These are phyloP conservation scores for Neonectria punicea DNA, from an alignment of 2,329 filamentous ascomycete genomes.

Conservation along the genomic window DNA sequence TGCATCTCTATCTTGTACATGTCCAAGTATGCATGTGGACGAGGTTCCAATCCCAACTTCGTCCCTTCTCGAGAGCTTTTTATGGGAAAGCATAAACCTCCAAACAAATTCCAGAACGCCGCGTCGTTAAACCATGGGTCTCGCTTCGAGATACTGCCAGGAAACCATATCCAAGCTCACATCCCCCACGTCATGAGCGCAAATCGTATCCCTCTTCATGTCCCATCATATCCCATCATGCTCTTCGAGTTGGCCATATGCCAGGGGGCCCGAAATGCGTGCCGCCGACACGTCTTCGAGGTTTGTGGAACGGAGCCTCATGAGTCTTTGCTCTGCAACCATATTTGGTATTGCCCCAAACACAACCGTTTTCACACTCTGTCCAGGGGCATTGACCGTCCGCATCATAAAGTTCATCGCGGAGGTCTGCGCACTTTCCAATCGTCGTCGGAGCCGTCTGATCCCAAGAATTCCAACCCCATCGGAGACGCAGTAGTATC, in stretches of 20 bases:
- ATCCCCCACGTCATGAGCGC: background rate
- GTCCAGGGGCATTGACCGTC: background rate
- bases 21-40: constrained; percentile 17
- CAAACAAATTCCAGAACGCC: constrained; percentile 23
- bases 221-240: background rate
- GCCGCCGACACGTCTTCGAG: background rate
- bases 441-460: background rate
- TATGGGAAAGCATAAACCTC: constrained; percentile 16
- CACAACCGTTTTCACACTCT: background rate
- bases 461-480: background rate
- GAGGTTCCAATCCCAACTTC: constrained; percentile 4
- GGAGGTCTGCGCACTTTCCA: background rate
- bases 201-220: background rate
- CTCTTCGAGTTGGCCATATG: background rate
- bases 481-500: background rate
- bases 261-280: background rate
- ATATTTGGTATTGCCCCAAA: background rate
- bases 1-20: constrained; percentile 20
- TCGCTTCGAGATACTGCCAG: constrained; percentile 3
- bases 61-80: constrained; percentile 11
- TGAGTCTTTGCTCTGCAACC: background rate
- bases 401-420: background rate
- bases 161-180: background rate
- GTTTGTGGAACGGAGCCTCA: background rate
- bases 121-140: constrained; percentile 18